Conservation (phyloP, 768 basidiomycete species). For the Mycena rosella region DNA sequence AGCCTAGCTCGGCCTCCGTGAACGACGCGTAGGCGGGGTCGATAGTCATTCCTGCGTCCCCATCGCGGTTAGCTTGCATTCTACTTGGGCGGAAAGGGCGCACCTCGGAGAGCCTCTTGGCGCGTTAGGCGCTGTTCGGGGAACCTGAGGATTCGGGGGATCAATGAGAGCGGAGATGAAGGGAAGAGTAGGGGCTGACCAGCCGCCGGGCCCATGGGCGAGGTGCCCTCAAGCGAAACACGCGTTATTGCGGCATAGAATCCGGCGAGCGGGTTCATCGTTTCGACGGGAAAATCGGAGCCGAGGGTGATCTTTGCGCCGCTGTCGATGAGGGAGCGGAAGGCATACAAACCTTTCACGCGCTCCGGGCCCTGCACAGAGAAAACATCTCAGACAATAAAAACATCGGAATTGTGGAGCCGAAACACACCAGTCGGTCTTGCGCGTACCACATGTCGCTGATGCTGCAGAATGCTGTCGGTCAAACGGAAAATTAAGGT, state of each 20-base stretch:
- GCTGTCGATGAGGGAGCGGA: slow-evolving; percentile 79
- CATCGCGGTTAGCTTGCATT: too few relatives aligned
- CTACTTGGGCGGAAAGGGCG: slow-evolving; percentile 7
- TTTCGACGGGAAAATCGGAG: slow-evolving; percentile 95
- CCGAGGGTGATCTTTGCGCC: slow-evolving; percentile 84
- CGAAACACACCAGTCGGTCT: slow-evolving; percentile 70
- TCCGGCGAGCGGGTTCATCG: slow-evolving; percentile 88
- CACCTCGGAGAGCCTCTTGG: slow-evolving; percentile 83
- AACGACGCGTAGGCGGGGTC: slow-evolving; percentile 93
- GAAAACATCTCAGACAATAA: slow-evolving; percentile 2
- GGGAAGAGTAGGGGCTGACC: too few relatives aligned
- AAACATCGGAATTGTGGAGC: too few relatives aligned
- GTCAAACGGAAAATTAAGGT: not conserved
- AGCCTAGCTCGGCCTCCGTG: slow-evolving; percentile 77
- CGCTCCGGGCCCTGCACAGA: slow-evolving; percentile 78
- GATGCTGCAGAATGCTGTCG: slow-evolving; percentile 57
- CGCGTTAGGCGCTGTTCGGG: slow-evolving; percentile 80
- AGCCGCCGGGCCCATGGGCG: slow-evolving; percentile 90
- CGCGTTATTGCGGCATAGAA: slow-evolving; percentile 93
- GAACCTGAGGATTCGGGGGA: slow-evolving; percentile 65
- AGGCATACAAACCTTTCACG: slow-evolving; percentile 92
- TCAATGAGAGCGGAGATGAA: too few relatives aligned
- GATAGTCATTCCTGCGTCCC: slow-evolving; percentile 88
- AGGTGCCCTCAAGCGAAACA: slow-evolving; percentile 76
- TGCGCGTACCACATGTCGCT: slow-evolving; percentile 97